Evolutionary conservation across 106 monocot species (phyloP).

Genomic region (Hemerocallis citrina): DNA sequence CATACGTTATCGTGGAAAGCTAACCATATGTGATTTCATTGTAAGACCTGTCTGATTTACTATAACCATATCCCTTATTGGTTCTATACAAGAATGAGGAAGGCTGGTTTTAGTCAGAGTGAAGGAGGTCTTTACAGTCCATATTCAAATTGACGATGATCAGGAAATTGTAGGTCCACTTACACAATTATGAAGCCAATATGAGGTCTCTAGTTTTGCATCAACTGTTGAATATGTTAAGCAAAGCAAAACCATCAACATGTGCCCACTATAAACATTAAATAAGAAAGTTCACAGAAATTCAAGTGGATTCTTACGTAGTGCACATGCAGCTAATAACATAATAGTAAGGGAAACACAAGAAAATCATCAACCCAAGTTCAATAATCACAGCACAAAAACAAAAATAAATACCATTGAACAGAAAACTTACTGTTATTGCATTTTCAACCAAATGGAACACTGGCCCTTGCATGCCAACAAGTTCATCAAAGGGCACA

Average conservation of each 20-base stretch:
- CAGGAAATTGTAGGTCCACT: no score
- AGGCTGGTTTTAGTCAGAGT: no score
- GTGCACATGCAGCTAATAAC: neutral
- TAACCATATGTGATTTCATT: no score
- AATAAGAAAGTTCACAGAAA: neutral
- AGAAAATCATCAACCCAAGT: neutral
- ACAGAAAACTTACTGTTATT: conserved; percentile 64
- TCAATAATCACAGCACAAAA: neutral
- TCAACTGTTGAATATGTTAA: no score
- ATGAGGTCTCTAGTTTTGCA: conserved; percentile 1
- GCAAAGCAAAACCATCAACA: neutral
- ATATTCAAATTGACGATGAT: no score
- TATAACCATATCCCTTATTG: no score
- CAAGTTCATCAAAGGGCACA: conserved; percentile 99
- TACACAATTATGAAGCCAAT: no score
- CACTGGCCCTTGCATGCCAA: conserved; percentile 99
- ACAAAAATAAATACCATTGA: conserved; percentile 1
- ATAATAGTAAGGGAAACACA: neutral
- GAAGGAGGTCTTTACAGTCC: no score
- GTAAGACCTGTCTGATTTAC: no score
- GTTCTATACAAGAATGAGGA: no score
- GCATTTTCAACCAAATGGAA: conserved; percentile 99
- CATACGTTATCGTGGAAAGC: no score
- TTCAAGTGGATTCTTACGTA: no score
- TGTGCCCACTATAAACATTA: neutral